Base-by-base conservation (phyloP, 1,284 basidiomycete genomes). In the Ceratobasidium theobromae region DNA sequence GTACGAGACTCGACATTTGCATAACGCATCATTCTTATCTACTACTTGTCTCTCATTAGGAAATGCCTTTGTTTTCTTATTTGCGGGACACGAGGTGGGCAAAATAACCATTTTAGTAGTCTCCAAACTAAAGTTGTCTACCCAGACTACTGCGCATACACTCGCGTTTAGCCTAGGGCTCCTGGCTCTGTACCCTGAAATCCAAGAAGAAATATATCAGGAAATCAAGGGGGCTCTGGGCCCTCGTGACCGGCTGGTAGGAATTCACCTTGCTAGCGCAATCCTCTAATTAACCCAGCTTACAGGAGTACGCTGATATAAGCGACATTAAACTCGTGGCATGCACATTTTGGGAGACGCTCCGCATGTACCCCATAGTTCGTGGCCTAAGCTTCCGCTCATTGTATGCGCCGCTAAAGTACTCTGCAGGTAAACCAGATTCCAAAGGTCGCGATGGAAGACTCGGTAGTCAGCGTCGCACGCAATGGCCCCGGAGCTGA, bases 231-330 rank as follows among this genome's bases (percentile, higher is more conserved):
- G 28, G 27, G 62, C 52, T 2, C 43, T 65, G 8, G 53, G 53
- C 25, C 30, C 62, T 12, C 52, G 53, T n/a, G 35, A 65, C 25
- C 32, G 18, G 14, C 52, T 68, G 40, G 46, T 62, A 35, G 55
- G 9, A 25, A 1, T 25, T 12, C 0, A 16, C 6, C 16, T 41
- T 12, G 32, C 18, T 14, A 3, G 32, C n/a, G 6, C 9, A 28
- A 23, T 21, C 30, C 16, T 14, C 43, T 38, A 33, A 27, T 1
- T 40, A n/a, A 2, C 25, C 23, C 16, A 3, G 6, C 27, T 30
- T n/a, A n/a, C n/a, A 68, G 67, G 45, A 55, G 48, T 68, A 66
- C 55, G 35, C 49, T 2, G 67, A 68, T 40, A 53, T 68, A 16
- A 43, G 27, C 21, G 41, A 38, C 8, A 48, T 68, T 16, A 66